Base-by-base conservation (phyloP, 306 rosid species). In the Cyamopsis tetragonoloba region DNA sequence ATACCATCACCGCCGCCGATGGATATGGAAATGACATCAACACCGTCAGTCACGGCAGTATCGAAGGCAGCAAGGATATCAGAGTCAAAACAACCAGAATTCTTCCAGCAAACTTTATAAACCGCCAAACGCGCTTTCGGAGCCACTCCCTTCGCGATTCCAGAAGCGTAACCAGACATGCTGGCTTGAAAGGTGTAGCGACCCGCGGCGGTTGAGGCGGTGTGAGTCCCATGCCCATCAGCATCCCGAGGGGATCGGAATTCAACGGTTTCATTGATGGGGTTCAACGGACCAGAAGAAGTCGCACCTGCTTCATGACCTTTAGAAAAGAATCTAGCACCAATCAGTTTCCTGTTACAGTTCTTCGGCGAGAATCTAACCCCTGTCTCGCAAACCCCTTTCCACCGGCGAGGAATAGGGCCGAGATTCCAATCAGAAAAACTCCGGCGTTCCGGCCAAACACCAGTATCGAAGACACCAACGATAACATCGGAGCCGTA, bases 151-250 rank as follows among this genome's bases (percentile, higher is more conserved):
- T 89, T 89, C 0, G 98, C 98, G 2, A 85, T 81, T 2, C 98
- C 98, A 0, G 92, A 42, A 13, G 98, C 98, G 28, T 85, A 92
- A 4, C 98, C 98, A 6, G 82, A 69, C 92, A 92, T 79, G 80
- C 71, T 92, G 0, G 98, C 98, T 46, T 76, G 74, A 20, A 85
- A 89, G 3, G 89, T 66, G 35, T 92, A 83, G 12, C 95, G 69
- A 2, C 98, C 98, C 0, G 91, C 91, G 0, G 95, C 98, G 3
- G 98, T 92, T 6, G 96, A 87, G 0, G 98, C 98, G 2, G 98
- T 92, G 74, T 92, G 98, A 5, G 95, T 89, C 4, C 98, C 98
- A 30, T 92, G 98, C 1, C 98, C 98, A 39, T 92, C 98, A 15
- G 96, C 91, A 19, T 89, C 98, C 37, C 98, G 80, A 9, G 98